A percentile compares a stretch with the other conserved stretches of the same genome.
Evolutionary conservation across 768 basidiomycete species (phyloP).

Genomic region (Suillus hirtellus): DNA sequence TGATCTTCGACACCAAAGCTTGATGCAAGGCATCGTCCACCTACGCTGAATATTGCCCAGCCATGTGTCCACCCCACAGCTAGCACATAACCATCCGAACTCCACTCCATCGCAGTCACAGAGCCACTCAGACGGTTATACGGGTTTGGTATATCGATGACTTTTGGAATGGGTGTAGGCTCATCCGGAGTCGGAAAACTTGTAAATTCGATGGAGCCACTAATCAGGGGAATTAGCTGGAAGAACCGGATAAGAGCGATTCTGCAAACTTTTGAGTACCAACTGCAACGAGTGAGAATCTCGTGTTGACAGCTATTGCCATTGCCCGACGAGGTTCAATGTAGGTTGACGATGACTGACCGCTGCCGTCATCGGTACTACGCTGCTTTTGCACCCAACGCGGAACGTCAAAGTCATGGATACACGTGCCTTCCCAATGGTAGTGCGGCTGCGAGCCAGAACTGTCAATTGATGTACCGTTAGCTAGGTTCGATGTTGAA

Average conservation of each 20-base stretch:
- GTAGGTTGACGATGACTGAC: slow-evolving; percentile 41
- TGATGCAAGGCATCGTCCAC: slow-evolving; percentile 83
- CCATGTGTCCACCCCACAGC: slow-evolving; percentile 90
- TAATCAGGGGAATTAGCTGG: slow-evolving; percentile 28
- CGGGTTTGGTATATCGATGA: slow-evolving; percentile 61
- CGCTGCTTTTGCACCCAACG: slow-evolving; percentile 81
- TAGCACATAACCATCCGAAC: slow-evolving; percentile 91
- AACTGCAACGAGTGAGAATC: slow-evolving; percentile 81
- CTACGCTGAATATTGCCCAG: slow-evolving; percentile 90
- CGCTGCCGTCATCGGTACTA: slow-evolving; percentile 47
- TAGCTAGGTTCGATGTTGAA: slow-evolving; percentile 19
- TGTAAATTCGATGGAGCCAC: slow-evolving; percentile 67
- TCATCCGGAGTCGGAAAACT: slow-evolving; percentile 67
- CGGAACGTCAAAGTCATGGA: slow-evolving; percentile 73
- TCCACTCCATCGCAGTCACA: slow-evolving; percentile 81
- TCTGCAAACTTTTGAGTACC: slow-evolving; percentile 64
- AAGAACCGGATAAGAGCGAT: slow-evolving; percentile 7
- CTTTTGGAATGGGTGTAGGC: slow-evolving; percentile 58
- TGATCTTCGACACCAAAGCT: slow-evolving; percentile 68
- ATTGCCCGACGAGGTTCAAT: slow-evolving; percentile 68
- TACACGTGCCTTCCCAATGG: slow-evolving; percentile 76
- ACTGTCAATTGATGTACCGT: slow-evolving; percentile 15
- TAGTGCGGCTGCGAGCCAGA: slow-evolving; percentile 16
- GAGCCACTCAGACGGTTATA: slow-evolving; percentile 59
- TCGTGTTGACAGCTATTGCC: slow-evolving; percentile 67